phyloP scores from a whole-genome alignment of 495 filamentous ascomycete genomes.

The Daldinia childiae region DNA sequence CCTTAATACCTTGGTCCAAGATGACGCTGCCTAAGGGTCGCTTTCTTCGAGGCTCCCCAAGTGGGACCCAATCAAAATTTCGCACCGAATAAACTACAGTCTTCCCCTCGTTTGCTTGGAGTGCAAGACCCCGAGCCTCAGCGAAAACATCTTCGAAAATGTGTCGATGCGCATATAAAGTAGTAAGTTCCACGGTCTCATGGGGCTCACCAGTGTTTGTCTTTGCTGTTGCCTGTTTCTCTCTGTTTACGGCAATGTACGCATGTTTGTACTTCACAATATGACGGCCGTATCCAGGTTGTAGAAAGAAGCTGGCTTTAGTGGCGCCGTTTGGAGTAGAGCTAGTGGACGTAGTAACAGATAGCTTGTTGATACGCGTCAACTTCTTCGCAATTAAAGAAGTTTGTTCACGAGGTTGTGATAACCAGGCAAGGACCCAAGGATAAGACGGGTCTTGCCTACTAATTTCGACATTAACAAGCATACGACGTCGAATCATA shows the following conservation, averaged over 20 bases:
- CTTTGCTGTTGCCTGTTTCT: slow-evolving; percentile 77
- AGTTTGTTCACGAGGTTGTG: slow-evolving; percentile 71
- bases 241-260: slow-evolving; percentile 84
- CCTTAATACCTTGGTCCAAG: slow-evolving; percentile 84
- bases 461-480: slow-evolving; percentile 94
- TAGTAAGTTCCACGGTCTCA: slow-evolving; percentile 93
- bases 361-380: slow-evolving; percentile 61
- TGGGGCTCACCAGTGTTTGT: slow-evolving; percentile 85
- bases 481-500: slow-evolving; percentile 82
- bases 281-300: slow-evolving; percentile 89
- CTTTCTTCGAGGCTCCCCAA: slow-evolving; percentile 88
- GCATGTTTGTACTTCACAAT: slow-evolving; percentile 82
- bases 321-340: slow-evolving; percentile 71
- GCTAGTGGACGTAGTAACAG: slow-evolving; percentile 62
- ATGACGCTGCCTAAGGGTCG: slow-evolving; percentile 89
- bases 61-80: slow-evolving; percentile 81
- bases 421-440: slow-evolving; percentile 96
- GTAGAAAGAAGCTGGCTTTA: slow-evolving; percentile 82
- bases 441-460: slow-evolving; percentile 91
- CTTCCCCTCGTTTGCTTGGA: slow-evolving; percentile 85
- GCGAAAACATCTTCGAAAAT: slow-evolving; percentile 86
- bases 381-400: slow-evolving; percentile 58
- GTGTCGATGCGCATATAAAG: slow-evolving; percentile 85
- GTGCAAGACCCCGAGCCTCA: slow-evolving; percentile 82
- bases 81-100: slow-evolving; percentile 88